These are phyloP conservation scores for Calonectria crousiana DNA, from an alignment of 2,329 filamentous ascomycete genomes.

Conservation along the genomic window DNA sequence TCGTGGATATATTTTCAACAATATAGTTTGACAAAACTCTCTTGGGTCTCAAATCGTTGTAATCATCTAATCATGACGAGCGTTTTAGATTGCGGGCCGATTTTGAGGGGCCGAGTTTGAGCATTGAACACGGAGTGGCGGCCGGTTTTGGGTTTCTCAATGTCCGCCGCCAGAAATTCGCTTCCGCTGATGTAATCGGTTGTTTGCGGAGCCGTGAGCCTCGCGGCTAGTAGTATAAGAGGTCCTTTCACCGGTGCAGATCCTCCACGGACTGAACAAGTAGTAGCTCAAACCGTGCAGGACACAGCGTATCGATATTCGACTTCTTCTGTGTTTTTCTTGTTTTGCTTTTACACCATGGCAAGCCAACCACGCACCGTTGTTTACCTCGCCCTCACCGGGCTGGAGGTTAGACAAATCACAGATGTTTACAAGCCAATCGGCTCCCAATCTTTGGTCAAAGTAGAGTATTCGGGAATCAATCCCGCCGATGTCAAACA, in stretches of 20 bases:
- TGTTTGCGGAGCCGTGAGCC: neutral
- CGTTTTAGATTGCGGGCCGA: neutral
- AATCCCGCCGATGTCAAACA: slow-evolving; percentile 11
- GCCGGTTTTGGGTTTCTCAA: neutral
- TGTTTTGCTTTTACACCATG: neutral
- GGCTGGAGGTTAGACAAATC: neutral
- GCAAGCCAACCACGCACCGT: neutral
- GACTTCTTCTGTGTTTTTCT: neutral
- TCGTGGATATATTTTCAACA: neutral
- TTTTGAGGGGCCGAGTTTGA: neutral
- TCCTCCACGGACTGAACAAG: neutral
- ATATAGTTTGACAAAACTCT: neutral
- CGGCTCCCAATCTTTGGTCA: neutral
- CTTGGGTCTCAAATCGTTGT: neutral
- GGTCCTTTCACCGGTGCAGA: neutral
- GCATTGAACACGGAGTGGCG: neutral
- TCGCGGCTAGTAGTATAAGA: neutral
- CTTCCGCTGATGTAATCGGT: neutral
- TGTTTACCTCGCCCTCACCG: neutral
- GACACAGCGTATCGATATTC: neutral
- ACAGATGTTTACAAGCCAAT: neutral
- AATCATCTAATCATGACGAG: too few species aligned
- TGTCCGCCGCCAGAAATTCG: neutral
- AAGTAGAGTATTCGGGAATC: slow-evolving; percentile 7
- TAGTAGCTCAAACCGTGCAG: neutral